Percentiles rank a stretch among this genome's conserved stretches.
phyloP scores from a whole-genome alignment of 768 basidiomycete species.

The Amanita muscaria region DNA sequence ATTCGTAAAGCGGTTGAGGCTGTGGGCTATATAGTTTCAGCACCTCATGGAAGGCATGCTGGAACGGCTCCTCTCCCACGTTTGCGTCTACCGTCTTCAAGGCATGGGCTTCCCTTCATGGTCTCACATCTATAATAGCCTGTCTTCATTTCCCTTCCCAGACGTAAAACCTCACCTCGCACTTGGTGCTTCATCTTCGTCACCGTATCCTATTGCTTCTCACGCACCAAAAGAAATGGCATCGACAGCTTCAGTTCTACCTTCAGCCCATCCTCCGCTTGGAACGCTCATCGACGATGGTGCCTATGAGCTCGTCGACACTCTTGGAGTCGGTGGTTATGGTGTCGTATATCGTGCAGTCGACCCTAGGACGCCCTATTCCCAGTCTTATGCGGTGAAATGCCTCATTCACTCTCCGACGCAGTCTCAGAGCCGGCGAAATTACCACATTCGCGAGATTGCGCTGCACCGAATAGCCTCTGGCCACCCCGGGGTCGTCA shows the following conservation, averaged over 20 bases:
- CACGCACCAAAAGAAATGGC: not conserved
- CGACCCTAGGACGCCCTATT: conserved; percentile 42
- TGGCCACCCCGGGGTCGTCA: conserved; percentile 74
- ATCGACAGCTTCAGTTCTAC: not conserved
- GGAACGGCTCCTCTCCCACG: conserved; percentile 8
- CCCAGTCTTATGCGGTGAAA: conserved; percentile 79
- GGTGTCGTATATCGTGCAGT: conserved; percentile 91
- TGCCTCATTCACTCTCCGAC: conserved; percentile 57
- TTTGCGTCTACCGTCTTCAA: conserved; percentile 4
- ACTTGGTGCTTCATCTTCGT: conserved; percentile 1
- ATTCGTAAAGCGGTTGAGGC: not conserved
- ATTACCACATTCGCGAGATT: conserved; percentile 85
- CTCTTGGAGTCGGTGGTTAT: conserved; percentile 91
- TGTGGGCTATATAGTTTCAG: conserved; percentile 8
- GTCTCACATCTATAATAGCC: conserved; percentile 5
- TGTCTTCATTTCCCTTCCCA: not conserved
- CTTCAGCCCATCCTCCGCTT: conserved; percentile 36
- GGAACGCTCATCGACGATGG: conserved; percentile 81
- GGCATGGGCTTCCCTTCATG: conserved; percentile 3
- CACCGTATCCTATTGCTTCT: not conserved
- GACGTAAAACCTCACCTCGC: not conserved
- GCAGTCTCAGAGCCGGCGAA: conserved; percentile 44
- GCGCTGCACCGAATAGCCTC: conserved; percentile 68
- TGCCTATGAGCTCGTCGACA: conserved; percentile 72
- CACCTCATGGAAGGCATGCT: conserved; percentile 8